Evolutionary conservation across 2,329 filamentous ascomycete genomes (phyloP).

Genomic region (Clathrospora elynae): DNA sequence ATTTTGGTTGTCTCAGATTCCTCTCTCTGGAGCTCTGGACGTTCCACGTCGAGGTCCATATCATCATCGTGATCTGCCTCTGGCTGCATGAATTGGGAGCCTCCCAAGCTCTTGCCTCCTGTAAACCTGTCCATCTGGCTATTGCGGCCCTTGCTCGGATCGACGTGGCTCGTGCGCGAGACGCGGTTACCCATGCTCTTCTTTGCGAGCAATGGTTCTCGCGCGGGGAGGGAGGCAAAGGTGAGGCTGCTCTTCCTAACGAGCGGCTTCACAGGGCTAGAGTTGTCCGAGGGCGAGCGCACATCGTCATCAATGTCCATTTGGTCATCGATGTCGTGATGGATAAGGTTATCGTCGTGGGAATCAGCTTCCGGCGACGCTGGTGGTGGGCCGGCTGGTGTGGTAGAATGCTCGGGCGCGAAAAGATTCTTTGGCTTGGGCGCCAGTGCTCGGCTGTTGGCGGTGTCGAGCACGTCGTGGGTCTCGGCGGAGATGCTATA

Average conservation of each 20-base stretch:
- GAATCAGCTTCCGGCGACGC: conserved; percentile 25
- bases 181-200: conserved; percentile 76
- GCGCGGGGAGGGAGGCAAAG: conserved; percentile 88
- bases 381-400: conserved; percentile 29
- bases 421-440: conserved; percentile 33
- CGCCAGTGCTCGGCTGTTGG: conserved; percentile 24
- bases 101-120: conserved; percentile 70
- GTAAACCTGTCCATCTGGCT: conserved; percentile 77
- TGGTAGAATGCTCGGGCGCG: conserved; percentile 24
- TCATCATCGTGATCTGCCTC: conserved; percentile 57
- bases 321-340: conserved; percentile 45
- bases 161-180: conserved; percentile 79
- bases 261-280: conserved; percentile 75
- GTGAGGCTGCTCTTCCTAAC: conserved; percentile 93
- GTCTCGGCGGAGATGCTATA: conserved; percentile 43
- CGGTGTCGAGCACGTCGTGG: conserved; percentile 39
- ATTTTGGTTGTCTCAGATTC: conserved; percentile 61
- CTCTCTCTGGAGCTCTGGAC: conserved; percentile 42
- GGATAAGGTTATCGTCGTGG: conserved; percentile 39
- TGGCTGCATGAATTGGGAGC: conserved; percentile 42
- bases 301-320: conserved; percentile 59
- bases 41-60: conserved; percentile 58
- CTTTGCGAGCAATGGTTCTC: conserved; percentile 83
- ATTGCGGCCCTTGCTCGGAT: conserved; percentile 64
- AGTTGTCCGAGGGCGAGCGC: conserved; percentile 69